These are phyloP conservation scores for Stereum hirsutum DNA, from an alignment of 1,284 basidiomycete genomes.

Conservation along the genomic window DNA sequence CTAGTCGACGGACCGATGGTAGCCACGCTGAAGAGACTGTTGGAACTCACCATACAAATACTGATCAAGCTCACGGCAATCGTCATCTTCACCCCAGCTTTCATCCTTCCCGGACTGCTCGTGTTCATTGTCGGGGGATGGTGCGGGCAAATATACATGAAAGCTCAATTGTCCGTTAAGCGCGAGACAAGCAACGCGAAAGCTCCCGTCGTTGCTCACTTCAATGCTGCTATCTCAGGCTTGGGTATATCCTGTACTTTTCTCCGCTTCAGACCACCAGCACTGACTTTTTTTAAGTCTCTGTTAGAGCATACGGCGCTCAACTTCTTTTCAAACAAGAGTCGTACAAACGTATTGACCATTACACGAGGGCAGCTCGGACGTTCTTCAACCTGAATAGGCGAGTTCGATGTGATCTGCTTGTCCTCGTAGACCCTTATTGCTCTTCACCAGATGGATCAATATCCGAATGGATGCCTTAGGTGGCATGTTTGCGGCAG, in stretches of 20 bases:
- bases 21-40: slow-evolving; percentile 14
- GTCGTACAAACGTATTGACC: slow-evolving; percentile 35
- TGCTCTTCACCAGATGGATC: slow-evolving; percentile 34
- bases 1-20: slow-evolving; percentile 25
- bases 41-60: slow-evolving; percentile 22
- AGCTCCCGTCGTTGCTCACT: slow-evolving; percentile 60
- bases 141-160: slow-evolving; percentile 50
- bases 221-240: slow-evolving; percentile 60
- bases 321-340: slow-evolving; percentile 36
- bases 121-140: slow-evolving; percentile 36
- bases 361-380: slow-evolving; percentile 34
- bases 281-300: slow-evolving; percentile 28
- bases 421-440: no score
- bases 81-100: slow-evolving; percentile 35
- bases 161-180: slow-evolving; percentile 69
- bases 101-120: slow-evolving; percentile 28
- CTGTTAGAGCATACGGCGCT: slow-evolving; percentile 52
- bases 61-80: slow-evolving; percentile 34
- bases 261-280: no score
- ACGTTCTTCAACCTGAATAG: slow-evolving; percentile 49
- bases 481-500: slow-evolving; percentile 42
- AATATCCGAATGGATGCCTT: slow-evolving; percentile 41
- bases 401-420: slow-evolving; percentile 16
- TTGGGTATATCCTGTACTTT: slow-evolving; percentile 43
- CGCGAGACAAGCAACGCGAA: slow-evolving; percentile 66